Base-by-base conservation (phyloP, 2,329 filamentous ascomycete genomes). In the Aspergillus tamarii region DNA sequence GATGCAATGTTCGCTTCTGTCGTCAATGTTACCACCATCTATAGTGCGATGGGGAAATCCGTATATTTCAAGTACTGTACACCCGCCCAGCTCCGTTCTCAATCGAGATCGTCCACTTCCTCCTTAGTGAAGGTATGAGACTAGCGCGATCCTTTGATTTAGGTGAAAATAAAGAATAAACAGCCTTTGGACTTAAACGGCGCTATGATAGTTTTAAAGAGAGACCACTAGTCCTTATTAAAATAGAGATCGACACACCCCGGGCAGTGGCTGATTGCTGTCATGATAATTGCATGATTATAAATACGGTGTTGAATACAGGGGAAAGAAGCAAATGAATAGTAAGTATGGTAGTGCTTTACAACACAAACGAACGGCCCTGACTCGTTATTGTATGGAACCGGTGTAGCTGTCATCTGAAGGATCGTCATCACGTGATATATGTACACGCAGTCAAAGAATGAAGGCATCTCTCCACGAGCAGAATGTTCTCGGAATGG, bases 221-320 rank as follows among this genome's bases (percentile, higher is more conserved):
- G n/a, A 55, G 32, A 55, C 34, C 52, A 39, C 52, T 55, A 55
- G 34, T 23, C 34, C 21, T 39, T 21, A 39, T 34, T 55, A 55
- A 41, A 39, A 26, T 39, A 39, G 52, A 26, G 52, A 39, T 55
- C 52, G 52, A 55, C 52, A 55, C 34, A 57, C 14, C 12, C 23
- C 3, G 32, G 28, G 23, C 32, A 14, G 10, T 57, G 21, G 14
- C 28, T 10, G 21, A 41, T 23, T 12, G 19, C 19, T 34, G 19
- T 34, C 11, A 16, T 14, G 6, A 23, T 30, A 19, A 36, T 54
- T 23, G n/a, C 21, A 23, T 8, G 10, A 26, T 39, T 55, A 4
- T 3, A 36, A 39, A 54, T 39, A 54, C n/a, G 2, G 21, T 28
- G n/a, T 26, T 21, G 10, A 36, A 26, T 54, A 53, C 11, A 12